Evolutionary conservation across 176 grass and related monocot genomes (phyloP), one percentile per base, ranked within the genome.

Genomic region (Cenchrus americanus): DNA sequence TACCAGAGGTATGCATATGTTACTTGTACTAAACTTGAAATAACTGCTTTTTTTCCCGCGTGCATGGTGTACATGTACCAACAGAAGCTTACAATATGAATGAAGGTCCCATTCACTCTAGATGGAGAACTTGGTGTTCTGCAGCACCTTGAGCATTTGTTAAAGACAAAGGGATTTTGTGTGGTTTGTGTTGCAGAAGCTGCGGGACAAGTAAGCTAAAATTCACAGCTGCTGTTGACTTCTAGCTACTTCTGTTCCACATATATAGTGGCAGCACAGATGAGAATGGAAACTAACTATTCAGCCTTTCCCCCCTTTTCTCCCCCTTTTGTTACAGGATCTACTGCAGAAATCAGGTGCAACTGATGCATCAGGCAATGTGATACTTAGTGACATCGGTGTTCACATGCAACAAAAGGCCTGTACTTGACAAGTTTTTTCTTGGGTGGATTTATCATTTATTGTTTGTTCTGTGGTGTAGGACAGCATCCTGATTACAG

Each of bases 141-240:
- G 70, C 59, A 46, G 63, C 92, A 98, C 87, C 85, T 98, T 58
- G 89, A 95, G 61, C 78, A 88, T 86, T 87, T 98, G 75, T 84
- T 95, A 23, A 71, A 88, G 49, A 92, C 80, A 48, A 98, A 98
- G 69, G 96, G 96, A 75, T 91, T 89, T 79, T 94, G 92, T 90
- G 89, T 98, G 76, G 40, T 98, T 82, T 98, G 95, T 78, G 78
- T 95, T 71, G 92, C 95, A 82, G 96, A 98, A 92, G 96, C 92
- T 77, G 92, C 96, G 75, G 96, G 96, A 79, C 96, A 98, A 82
- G 96, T 98, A 93, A 82, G 84, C 77, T 58, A 13, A 73, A 27
- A 52, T 32, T 32, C 24, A 19, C 23, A 32, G 24, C 48, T 53
- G 47, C 18, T 49, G 52, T 49, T 73, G 71, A 14, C 48, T 24